A percentile compares a stretch with the other conserved stretches of the same genome.
Evolutionary conservation across 176 grass and related monocot genomes (phyloP).

Genomic region (Leersia perrieri): DNA sequence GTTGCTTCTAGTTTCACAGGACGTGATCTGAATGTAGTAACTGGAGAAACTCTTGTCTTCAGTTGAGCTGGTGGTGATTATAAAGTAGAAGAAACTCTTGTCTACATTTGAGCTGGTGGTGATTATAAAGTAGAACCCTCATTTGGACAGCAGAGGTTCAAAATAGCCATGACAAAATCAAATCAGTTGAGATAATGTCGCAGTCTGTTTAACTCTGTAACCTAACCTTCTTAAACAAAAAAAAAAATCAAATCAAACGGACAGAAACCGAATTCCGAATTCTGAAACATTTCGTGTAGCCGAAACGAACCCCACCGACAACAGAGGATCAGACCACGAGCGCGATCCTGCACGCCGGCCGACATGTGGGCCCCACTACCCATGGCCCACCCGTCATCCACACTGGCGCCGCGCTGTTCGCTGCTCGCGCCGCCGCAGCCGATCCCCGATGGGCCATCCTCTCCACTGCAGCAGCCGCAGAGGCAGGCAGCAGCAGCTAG

Average conservation of each 20-base stretch:
- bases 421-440: neutral
- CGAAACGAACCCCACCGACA: constrained; percentile 36
- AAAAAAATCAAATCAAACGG: too few relatives aligned
- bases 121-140: too few relatives aligned
- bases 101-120: too few relatives aligned
- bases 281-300: neutral
- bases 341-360: neutral
- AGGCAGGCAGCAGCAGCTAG: neutral
- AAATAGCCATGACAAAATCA: too few relatives aligned
- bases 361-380: neutral
- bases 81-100: too few relatives aligned
- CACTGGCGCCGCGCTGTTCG: neutral
- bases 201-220: neutral
- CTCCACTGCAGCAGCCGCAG: constrained; percentile 3
- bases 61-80: too few relatives aligned
- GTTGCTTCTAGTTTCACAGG: neutral
- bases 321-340: neutral
- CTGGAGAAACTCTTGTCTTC: too few relatives aligned
- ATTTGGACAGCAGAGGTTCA: too few relatives aligned
- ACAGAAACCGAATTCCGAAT: neutral
- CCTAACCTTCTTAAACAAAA: neutral
- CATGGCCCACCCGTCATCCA: neutral
- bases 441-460: constrained; percentile 25
- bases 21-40: neutral
- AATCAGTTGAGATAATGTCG: neutral